A percentile compares a stretch with the other conserved stretches of the same genome.
These are phyloP conservation scores for Hypoxylon intermedium DNA, from an alignment of 495 filamentous ascomycete genomes.

Conservation along the genomic window DNA sequence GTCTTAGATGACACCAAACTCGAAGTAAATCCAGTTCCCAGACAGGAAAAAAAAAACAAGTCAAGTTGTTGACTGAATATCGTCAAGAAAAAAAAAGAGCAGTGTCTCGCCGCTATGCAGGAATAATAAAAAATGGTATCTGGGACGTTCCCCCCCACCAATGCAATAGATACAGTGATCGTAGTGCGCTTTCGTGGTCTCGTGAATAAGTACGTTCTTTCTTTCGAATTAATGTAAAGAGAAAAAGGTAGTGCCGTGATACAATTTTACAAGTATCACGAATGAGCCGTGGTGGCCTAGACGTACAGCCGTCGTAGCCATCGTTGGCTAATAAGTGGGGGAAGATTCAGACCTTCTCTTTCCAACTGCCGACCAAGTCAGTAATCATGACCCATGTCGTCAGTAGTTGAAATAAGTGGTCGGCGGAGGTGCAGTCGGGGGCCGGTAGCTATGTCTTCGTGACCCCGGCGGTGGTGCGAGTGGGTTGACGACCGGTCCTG, in stretches of 20 bases:
- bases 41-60: conserved; percentile 13
- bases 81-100: conserved; percentile 15
- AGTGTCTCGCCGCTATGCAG: conserved; percentile 42
- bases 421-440: conserved; percentile 34
- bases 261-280: conserved; percentile 34
- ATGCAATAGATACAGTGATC: conserved; percentile 37
- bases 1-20: conserved; percentile 38
- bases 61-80: neutral
- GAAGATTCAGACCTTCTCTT: neutral
- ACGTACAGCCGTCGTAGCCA: conserved; percentile 29
- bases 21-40: conserved; percentile 32
- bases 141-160: conserved; percentile 31
- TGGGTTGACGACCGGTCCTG: conserved; percentile 40
- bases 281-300: conserved; percentile 6
- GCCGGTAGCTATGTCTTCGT: conserved; percentile 38
- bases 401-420: conserved; percentile 22
- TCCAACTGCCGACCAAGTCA: conserved; percentile 12
- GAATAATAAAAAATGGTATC: conserved; percentile 40
- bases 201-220: conserved; percentile 30
- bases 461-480: conserved; percentile 37
- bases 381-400: conserved; percentile 2
- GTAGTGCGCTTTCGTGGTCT: conserved; percentile 35
- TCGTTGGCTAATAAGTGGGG: conserved; percentile 14
- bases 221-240: conserved; percentile 26
- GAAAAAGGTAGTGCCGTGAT: conserved; percentile 27